phyloP scores from a whole-genome alignment of 2,329 filamentous ascomycete genomes.

The Curvularia sp. region DNA sequence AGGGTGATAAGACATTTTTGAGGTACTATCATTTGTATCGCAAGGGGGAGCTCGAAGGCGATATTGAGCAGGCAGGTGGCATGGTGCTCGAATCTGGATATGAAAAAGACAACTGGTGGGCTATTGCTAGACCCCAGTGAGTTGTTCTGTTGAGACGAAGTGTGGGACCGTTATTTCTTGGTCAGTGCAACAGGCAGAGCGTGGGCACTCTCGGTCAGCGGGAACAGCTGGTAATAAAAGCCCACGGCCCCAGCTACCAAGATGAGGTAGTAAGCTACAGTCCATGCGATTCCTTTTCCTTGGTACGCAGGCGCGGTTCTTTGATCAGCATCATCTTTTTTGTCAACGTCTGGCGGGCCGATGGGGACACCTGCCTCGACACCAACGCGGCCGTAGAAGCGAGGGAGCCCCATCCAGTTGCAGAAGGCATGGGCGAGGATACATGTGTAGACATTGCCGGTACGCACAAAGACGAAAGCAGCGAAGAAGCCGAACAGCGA shows the following conservation, averaged over 20 bases:
- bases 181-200: slow-evolving; percentile 51
- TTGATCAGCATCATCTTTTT: slow-evolving; percentile 52
- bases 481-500: slow-evolving; percentile 93
- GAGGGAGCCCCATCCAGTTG: slow-evolving; percentile 88
- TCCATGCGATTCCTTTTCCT: slow-evolving; percentile 65
- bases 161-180: slow-evolving; percentile 3
- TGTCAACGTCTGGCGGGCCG: slow-evolving; percentile 42
- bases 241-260: slow-evolving; percentile 72
- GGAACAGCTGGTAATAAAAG: slow-evolving; percentile 76
- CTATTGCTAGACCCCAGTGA: slow-evolving; percentile 59
- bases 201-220: slow-evolving; percentile 70
- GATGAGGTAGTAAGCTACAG: slow-evolving; percentile 77
- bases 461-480: slow-evolving; percentile 85
- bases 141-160: background rate
- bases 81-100: slow-evolving; percentile 81
- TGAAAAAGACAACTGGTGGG: slow-evolving; percentile 99
- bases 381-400: slow-evolving; percentile 79
- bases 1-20: slow-evolving; percentile 69
- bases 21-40: slow-evolving; percentile 95
- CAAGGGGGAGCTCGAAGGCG: slow-evolving; percentile 83
- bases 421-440: slow-evolving; percentile 85
- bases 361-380: slow-evolving; percentile 56
- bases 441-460: slow-evolving; percentile 78
- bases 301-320: slow-evolving; percentile 32
- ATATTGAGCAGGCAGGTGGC: slow-evolving; percentile 77